A percentile compares a stretch with the other conserved stretches of the same genome.
These are phyloP conservation scores for Amesomyces nigricolor DNA, from an alignment of 2,329 filamentous ascomycete species.

Conservation along the genomic window DNA sequence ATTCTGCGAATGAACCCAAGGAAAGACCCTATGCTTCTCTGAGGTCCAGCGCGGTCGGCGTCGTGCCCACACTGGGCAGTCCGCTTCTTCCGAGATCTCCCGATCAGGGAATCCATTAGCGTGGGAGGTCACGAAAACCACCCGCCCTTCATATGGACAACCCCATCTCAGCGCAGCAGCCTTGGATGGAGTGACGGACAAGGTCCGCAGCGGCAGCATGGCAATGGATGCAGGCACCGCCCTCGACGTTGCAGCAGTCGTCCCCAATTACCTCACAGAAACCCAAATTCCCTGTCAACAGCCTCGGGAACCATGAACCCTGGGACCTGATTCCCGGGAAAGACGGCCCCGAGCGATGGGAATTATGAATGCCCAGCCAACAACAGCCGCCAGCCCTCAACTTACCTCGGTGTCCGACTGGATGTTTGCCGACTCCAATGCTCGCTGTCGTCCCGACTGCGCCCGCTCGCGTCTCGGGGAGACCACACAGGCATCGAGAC, in stretches of 20 bases:
- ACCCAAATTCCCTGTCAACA: constrained; percentile 9
- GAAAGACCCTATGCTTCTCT: background rate
- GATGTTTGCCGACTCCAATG: background rate
- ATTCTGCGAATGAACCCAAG: background rate
- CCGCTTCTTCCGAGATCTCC: constrained; percentile 21
- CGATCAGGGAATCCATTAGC: constrained; percentile 20
- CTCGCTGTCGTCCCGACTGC: too few relatives aligned
- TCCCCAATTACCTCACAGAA: constrained; percentile 29
- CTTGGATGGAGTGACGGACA: background rate
- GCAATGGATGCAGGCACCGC: constrained; percentile 11
- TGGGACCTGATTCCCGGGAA: background rate
- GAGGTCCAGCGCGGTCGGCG: constrained; percentile 2
- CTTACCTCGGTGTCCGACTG: background rate
- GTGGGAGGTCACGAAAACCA: constrained; percentile 21
- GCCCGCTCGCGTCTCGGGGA: too few relatives aligned
- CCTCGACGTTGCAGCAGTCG: constrained; percentile 11
- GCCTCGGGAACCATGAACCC: background rate
- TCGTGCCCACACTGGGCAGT: background rate
- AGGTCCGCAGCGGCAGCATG: background rate
- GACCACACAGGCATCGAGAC: too few relatives aligned
- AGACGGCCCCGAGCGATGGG: background rate
- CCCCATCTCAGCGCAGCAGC: background rate
- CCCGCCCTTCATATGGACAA: constrained; percentile 8
- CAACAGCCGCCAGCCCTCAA: background rate
- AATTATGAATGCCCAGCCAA: background rate